Percentiles rank a stretch among this genome's conserved stretches.
phyloP scores from a whole-genome alignment of 2,329 filamentous ascomycete species.

The Moelleriella libera region DNA sequence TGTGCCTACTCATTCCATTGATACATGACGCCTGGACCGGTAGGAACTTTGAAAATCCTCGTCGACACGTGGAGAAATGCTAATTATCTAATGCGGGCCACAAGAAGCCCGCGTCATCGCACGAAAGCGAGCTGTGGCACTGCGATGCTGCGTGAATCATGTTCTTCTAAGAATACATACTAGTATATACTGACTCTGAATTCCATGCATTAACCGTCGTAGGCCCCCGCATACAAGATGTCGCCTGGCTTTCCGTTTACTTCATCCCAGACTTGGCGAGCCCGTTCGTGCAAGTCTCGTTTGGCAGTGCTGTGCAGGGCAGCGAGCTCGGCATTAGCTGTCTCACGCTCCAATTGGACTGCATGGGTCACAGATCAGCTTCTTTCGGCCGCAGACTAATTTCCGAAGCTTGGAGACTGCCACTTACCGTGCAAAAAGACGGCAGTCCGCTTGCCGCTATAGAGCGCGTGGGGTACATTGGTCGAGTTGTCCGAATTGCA shows the following conservation, averaged over 20 bases:
- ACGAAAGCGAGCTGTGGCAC: too few species aligned
- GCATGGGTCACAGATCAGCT: background rate
- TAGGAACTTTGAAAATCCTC: too few species aligned
- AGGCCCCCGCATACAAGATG: conserved; percentile 27
- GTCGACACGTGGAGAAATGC: too few species aligned
- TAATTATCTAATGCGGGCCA: too few species aligned
- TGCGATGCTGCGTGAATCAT: background rate
- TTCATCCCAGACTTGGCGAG: conserved; percentile 27
- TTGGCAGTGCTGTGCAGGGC: conserved; percentile 5
- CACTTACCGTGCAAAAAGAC: conserved; percentile 42
- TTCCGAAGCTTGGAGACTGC: background rate
- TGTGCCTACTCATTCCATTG: too few species aligned
- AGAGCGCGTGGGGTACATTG: conserved; percentile 48
- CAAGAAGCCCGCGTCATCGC: too few species aligned
- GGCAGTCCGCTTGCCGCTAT: conserved; percentile 40
- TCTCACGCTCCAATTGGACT: conserved; percentile 29
- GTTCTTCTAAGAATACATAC: background rate
- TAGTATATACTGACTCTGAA: background rate
- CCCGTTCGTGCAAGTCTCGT: conserved; percentile 13
- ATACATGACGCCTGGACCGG: too few species aligned
- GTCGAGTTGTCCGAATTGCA: conserved; percentile 44
- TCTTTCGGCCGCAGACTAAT: background rate
- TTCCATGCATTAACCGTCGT: background rate
- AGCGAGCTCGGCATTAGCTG: conserved; percentile 17
- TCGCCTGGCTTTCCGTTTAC: conserved; percentile 28